Evolutionary conservation across 2,329 filamentous ascomycete genomes (phyloP).

Genomic region (Capronia americana): DNA sequence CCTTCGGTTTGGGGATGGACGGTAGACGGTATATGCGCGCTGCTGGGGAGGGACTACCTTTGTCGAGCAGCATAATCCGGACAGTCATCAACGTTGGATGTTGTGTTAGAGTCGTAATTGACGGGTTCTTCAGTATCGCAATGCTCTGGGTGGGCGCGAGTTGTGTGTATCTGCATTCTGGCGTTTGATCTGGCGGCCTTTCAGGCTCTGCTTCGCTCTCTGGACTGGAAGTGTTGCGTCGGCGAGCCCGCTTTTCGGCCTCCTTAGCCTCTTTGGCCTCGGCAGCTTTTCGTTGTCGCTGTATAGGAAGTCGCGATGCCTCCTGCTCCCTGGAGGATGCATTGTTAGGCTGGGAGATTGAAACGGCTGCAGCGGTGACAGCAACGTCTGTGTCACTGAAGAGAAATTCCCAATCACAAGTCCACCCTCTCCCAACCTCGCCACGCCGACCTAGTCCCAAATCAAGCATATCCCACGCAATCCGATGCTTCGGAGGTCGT

Average conservation of each 20-base stretch:
- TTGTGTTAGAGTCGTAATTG: conserved; percentile 35
- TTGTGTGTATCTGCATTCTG: conserved; percentile 48
- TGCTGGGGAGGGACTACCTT: conserved; percentile 73
- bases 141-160: conserved; percentile 49
- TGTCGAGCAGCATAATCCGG: conserved; percentile 69
- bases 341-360: not conserved
- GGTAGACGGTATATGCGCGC: conserved; percentile 89
- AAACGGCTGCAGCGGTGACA: not conserved
- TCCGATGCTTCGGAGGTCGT: conserved; percentile 80
- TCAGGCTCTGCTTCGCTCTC: conserved; percentile 31
- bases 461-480: conserved; percentile 75
- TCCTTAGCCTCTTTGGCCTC: conserved; percentile 26
- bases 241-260: conserved; percentile 16
- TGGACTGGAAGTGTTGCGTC: conserved; percentile 32
- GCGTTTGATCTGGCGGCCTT: not conserved
- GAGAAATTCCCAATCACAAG: conserved; percentile 81
- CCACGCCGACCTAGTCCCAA: conserved; percentile 77
- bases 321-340: not conserved
- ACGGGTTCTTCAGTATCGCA: conserved; percentile 44
- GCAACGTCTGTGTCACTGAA: conserved; percentile 46
- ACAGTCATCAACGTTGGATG: conserved; percentile 62
- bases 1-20: conserved; percentile 37
- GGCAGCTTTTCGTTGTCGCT: conserved; percentile 37
- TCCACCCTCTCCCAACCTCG: conserved; percentile 81
- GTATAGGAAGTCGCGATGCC: conserved; percentile 23